phyloP scores from a whole-genome alignment of 2,329 filamentous ascomycete genomes.

The Aspergillus sp. region DNA sequence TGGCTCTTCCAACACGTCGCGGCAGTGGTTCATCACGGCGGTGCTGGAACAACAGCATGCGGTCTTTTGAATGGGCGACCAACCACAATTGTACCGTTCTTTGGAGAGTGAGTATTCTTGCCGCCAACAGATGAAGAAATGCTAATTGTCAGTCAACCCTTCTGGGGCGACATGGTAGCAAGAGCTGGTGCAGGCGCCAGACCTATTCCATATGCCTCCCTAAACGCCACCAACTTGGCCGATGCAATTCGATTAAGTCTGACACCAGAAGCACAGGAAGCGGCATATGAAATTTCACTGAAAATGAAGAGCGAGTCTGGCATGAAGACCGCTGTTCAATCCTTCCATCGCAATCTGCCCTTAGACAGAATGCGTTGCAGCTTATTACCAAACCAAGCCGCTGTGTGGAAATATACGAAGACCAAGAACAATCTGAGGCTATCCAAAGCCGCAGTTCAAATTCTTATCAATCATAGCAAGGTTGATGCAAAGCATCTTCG shows the following conservation, averaged over 20 bases:
- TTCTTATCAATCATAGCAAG: slow-evolving; percentile 17
- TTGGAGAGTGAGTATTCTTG: slow-evolving; percentile 43
- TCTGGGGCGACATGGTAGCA: slow-evolving; percentile 52
- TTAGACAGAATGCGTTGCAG: slow-evolving; percentile 20
- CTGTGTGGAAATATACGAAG: slow-evolving; percentile 21
- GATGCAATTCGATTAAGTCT: slow-evolving; percentile 44
- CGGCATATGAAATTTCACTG: slow-evolving; percentile 31
- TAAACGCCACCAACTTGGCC: slow-evolving; percentile 41
- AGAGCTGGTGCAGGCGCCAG: slow-evolving; percentile 45
- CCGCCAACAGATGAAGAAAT: background rate
- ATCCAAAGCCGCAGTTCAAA: slow-evolving; percentile 19
- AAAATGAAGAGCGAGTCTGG: slow-evolving; percentile 42
- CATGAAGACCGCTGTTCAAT: slow-evolving; percentile 36
- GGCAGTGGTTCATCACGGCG: slow-evolving; percentile 56
- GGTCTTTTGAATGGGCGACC: slow-evolving; percentile 49
- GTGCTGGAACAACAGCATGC: slow-evolving; percentile 56
- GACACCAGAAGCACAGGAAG: slow-evolving; percentile 28
- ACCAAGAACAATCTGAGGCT: slow-evolving; percentile 7
- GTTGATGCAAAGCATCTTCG: slow-evolving; percentile 17
- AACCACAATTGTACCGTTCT: slow-evolving; percentile 54
- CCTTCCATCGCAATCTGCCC: slow-evolving; percentile 38
- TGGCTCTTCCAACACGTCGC: slow-evolving; percentile 56
- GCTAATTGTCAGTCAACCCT: slow-evolving; percentile 36
- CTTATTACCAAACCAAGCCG: slow-evolving; percentile 19
- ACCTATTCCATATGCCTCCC: slow-evolving; percentile 43